phyloP scores from a whole-genome alignment of 352 stramenopile genomes.

The Detonula confervacea region DNA sequence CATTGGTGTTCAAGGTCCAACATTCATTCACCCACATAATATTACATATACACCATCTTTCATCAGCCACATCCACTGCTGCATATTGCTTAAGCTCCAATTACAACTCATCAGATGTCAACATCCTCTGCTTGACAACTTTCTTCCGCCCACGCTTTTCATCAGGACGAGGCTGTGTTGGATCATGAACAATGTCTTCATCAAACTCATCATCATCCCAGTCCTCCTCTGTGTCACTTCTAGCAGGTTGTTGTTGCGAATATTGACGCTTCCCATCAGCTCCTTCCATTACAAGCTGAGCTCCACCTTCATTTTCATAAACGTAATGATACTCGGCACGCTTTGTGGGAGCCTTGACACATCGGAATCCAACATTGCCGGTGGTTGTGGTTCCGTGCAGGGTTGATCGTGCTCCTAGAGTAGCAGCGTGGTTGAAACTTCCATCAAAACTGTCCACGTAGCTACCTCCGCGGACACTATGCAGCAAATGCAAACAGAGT shows the following conservation, averaged over 20 bases:
- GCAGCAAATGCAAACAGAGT: too few species aligned
- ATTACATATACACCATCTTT: too few species aligned
- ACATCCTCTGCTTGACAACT: constrained; percentile 65
- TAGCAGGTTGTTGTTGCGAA: constrained; percentile 32
- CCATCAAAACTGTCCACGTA: constrained; percentile 84
- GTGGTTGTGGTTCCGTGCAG: constrained; percentile 81
- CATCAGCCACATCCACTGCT: too few species aligned
- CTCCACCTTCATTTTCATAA: constrained; percentile 72
- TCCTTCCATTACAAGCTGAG: constrained; percentile 70
- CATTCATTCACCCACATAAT: too few species aligned
- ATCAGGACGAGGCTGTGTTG: constrained; percentile 50
- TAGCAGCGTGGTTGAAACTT: constrained; percentile 80
- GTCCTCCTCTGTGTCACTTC: constrained; percentile 48
- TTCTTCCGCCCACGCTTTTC: constrained; percentile 59
- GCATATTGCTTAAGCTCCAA: not conserved
- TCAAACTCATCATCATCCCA: constrained; percentile 55
- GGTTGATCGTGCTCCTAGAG: constrained; percentile 70
- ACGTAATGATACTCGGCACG: constrained; percentile 76
- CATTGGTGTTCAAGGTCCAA: too few species aligned
- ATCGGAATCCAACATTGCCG: constrained; percentile 83
- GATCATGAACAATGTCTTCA: constrained; percentile 57
- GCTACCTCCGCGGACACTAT: constrained; percentile 71
- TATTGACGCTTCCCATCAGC: constrained; percentile 63
- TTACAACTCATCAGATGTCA: constrained; percentile 72
- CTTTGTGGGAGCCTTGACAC: constrained; percentile 70